A percentile compares a stretch with the other conserved stretches of the same genome.
Evolutionary conservation across 371 early-diverging fungal species (phyloP).

Genomic region (Vairimorpha ceranae): DNA sequence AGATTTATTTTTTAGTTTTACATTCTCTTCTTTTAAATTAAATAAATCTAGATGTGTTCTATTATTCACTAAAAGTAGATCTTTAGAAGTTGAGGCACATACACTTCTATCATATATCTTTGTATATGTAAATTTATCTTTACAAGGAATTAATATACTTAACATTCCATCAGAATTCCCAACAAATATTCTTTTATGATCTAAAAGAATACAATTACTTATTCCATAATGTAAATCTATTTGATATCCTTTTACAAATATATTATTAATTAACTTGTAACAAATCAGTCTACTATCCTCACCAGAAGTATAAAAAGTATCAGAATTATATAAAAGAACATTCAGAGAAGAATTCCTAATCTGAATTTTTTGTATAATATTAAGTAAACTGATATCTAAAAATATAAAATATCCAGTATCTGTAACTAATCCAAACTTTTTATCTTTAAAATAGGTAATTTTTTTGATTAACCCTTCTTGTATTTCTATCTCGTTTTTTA

Average conservation of each 20-base stretch:
- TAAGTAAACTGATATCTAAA: slow-evolving; percentile 4
- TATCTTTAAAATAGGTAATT: slow-evolving; percentile 17
- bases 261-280: slow-evolving; percentile 8
- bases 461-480: neutral
- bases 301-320: slow-evolving; percentile 35
- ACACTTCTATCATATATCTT: slow-evolving; percentile 22
- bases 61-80: neutral
- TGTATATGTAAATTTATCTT: slow-evolving; percentile 16
- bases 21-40: neutral
- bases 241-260: slow-evolving; percentile 33
- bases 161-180: slow-evolving; percentile 33
- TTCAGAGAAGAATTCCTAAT: slow-evolving; percentile 28
- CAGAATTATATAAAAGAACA: slow-evolving; percentile 8
- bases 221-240: slow-evolving; percentile 34
- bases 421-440: slow-evolving; percentile 9
- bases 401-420: slow-evolving; percentile 17
- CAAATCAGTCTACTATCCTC: slow-evolving; percentile 37
- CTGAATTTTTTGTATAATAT: slow-evolving; percentile 20
- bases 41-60: neutral
- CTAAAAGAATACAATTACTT: slow-evolving; percentile 17
- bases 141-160: neutral
- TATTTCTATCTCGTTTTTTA: slow-evolving; percentile 23
- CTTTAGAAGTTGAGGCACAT: neutral
- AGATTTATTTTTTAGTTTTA: neutral
- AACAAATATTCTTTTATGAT: slow-evolving; percentile 21